A percentile compares a stretch with the other conserved stretches of the same genome.
Evolutionary conservation across 73 alveolate genomes (phyloP).

Genomic region (Blepharisma japonicum): DNA sequence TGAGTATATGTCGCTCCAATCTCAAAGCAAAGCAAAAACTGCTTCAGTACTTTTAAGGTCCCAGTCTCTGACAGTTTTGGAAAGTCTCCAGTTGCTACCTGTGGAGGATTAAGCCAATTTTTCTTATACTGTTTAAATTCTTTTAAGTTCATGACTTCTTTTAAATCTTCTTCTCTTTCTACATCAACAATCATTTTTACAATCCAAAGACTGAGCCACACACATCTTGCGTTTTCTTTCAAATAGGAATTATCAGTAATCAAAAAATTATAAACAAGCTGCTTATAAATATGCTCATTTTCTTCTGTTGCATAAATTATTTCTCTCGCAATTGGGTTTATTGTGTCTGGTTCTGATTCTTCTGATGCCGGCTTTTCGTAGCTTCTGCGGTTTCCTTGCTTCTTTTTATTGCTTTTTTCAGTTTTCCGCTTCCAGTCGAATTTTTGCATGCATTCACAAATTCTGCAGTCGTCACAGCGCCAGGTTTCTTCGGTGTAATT

Average conservation of each 20-base stretch:
- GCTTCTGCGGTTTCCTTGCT: too few relatives aligned
- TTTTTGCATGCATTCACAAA: not conserved
- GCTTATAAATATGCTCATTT: too few relatives aligned
- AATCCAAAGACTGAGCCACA: not conserved
- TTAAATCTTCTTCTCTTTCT: not conserved
- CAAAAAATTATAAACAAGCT: too few relatives aligned
- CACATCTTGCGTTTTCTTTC: not conserved
- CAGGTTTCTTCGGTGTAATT: conserved; percentile 13
- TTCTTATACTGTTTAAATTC: not conserved
- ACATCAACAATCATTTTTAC: not conserved
- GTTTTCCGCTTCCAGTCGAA: not conserved
- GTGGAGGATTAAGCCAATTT: not conserved
- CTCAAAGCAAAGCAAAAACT: not conserved
- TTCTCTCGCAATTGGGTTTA: too few relatives aligned
- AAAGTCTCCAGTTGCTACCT: not conserved
- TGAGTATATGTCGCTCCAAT: not conserved
- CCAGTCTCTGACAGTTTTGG: conserved; percentile 17
- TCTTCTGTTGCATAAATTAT: too few relatives aligned
- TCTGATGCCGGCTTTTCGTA: too few relatives aligned
- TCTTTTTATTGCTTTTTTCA: too few relatives aligned
- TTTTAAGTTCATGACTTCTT: not conserved
- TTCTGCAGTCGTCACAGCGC: conserved; percentile 34
- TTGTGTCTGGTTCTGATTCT: too few relatives aligned
- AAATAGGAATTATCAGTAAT: not conserved
- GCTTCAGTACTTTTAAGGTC: conserved; percentile 12